Percentiles rank a stretch among this genome's conserved stretches.
Conservation (phyloP, 2,329 filamentous ascomycete species). For the Escovopsis sp. region DNA sequence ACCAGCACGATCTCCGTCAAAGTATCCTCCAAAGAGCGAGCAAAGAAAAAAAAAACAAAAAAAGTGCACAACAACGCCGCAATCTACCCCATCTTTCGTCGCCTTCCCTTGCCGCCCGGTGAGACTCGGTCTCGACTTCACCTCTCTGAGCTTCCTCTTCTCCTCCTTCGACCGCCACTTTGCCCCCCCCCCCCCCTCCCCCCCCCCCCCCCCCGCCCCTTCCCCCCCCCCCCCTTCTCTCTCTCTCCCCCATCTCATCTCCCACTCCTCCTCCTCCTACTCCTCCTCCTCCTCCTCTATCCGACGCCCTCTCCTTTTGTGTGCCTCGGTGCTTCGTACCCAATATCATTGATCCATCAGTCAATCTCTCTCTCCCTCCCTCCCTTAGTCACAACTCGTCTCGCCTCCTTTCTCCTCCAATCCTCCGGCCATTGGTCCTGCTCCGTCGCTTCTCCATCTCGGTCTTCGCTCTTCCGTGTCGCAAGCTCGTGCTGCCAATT, state of each 20-base stretch:
- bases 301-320: no score
- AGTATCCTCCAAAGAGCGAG: background rate
- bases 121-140: background rate
- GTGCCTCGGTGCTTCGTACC: no score
- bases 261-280: background rate
- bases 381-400: slow-evolving; percentile 3
- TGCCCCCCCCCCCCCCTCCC: background rate
- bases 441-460: no score
- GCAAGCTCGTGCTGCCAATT: no score
- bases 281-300: no score
- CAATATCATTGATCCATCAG: no score
- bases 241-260: background rate
- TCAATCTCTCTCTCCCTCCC: background rate
- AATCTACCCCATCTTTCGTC: background rate
- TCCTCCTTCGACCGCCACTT: background rate
- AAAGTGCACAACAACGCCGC: background rate
- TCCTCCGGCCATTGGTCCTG: background rate
- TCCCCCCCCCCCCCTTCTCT: background rate
- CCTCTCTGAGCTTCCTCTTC: background rate
- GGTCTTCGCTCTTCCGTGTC: no score
- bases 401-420: background rate
- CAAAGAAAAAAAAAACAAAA: background rate
- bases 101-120: background rate
- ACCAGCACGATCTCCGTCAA: background rate
- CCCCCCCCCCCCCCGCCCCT: background rate